Percentiles rank a stretch among this genome's conserved stretches.
phyloP scores from a whole-genome alignment of 2,329 filamentous ascomycete genomes.

The Fusarium euwallaceae region DNA sequence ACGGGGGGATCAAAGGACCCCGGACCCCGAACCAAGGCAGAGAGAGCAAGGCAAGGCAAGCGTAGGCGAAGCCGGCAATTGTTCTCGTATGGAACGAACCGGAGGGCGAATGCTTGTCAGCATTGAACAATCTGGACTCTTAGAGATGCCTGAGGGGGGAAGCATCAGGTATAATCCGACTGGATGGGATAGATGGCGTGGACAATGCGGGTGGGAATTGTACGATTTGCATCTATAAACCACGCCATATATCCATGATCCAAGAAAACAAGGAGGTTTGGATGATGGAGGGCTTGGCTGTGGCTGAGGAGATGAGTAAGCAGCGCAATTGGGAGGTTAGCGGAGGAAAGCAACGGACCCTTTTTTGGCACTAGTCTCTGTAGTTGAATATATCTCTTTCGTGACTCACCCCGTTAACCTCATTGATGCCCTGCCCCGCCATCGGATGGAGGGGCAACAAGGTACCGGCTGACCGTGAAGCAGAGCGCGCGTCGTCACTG shows the following conservation, averaged over 20 bases:
- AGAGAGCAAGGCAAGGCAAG: neutral
- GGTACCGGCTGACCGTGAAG: constrained; percentile 25
- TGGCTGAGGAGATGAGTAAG: constrained; percentile 3
- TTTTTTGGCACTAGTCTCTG: neutral
- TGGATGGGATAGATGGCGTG: constrained; percentile 29
- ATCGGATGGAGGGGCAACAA: constrained; percentile 44
- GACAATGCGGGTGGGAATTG: constrained; percentile 29
- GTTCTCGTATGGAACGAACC: constrained; percentile 21
- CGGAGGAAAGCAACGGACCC: neutral
- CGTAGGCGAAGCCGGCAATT: constrained; percentile 13
- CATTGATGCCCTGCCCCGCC: constrained; percentile 32
- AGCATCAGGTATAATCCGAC: constrained; percentile 14
- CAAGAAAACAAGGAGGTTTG: constrained; percentile 15
- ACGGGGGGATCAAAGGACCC: constrained; percentile 21
- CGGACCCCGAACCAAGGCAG: constrained; percentile 26
- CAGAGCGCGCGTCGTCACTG: constrained; percentile 35
- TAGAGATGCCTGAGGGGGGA: constrained; percentile 15
- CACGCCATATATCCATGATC: constrained; percentile 39
- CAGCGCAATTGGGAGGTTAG: neutral
- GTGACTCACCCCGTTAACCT: constrained; percentile 2
- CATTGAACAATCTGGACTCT: neutral
- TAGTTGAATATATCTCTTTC: constrained; percentile 21
- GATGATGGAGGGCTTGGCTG: neutral
- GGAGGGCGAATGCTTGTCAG: constrained; percentile 6
- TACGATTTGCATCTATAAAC: constrained; percentile 36